Evolutionary conservation across 2,329 filamentous ascomycete genomes (phyloP).

Genomic region (Aspergillus sp.): DNA sequence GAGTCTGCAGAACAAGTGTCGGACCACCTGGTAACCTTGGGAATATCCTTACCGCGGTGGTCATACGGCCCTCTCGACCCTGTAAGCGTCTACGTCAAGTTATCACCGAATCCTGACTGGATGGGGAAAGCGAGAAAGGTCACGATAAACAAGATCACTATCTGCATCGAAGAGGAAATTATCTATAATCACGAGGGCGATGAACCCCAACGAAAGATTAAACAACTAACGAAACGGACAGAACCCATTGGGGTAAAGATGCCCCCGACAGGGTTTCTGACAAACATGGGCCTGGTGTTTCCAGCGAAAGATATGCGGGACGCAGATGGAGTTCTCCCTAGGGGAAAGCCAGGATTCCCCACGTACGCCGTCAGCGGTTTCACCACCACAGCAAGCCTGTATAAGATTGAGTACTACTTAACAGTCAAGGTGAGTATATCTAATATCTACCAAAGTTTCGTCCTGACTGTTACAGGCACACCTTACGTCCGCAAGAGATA

Average conservation of each 20-base stretch:
- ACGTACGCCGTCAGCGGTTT: slow-evolving; percentile 88
- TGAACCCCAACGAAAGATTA: slow-evolving; percentile 87
- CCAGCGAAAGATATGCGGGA: slow-evolving; percentile 88
- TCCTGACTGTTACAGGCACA: slow-evolving; percentile 66
- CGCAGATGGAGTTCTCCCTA: slow-evolving; percentile 80
- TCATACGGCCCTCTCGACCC: slow-evolving; percentile 95
- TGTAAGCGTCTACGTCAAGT: slow-evolving; percentile 92
- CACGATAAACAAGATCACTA: slow-evolving; percentile 90
- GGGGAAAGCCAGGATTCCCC: slow-evolving; percentile 85
- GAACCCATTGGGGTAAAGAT: slow-evolving; percentile 82
- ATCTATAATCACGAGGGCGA: slow-evolving; percentile 99
- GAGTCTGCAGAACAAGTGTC: slow-evolving; percentile 83
- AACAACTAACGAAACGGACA: slow-evolving; percentile 81
- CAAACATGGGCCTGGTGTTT: slow-evolving; percentile 88
- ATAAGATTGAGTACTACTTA: slow-evolving; percentile 98
- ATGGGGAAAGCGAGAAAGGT: slow-evolving; percentile 87
- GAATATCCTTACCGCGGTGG: slow-evolving; percentile 91
- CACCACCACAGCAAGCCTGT: slow-evolving; percentile 89
- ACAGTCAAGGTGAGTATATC: slow-evolving; percentile 74
- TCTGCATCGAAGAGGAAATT: slow-evolving; percentile 94
- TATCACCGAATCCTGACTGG: slow-evolving; percentile 92
- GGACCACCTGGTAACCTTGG: slow-evolving; percentile 89
- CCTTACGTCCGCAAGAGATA: slow-evolving; percentile 85
- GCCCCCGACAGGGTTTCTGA: slow-evolving; percentile 89
- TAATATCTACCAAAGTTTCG: slow-evolving; percentile 6